Evolutionary conservation across 2,329 filamentous ascomycete genomes (phyloP).

Genomic region (Teratosphaeria pseudoeucalypti): DNA sequence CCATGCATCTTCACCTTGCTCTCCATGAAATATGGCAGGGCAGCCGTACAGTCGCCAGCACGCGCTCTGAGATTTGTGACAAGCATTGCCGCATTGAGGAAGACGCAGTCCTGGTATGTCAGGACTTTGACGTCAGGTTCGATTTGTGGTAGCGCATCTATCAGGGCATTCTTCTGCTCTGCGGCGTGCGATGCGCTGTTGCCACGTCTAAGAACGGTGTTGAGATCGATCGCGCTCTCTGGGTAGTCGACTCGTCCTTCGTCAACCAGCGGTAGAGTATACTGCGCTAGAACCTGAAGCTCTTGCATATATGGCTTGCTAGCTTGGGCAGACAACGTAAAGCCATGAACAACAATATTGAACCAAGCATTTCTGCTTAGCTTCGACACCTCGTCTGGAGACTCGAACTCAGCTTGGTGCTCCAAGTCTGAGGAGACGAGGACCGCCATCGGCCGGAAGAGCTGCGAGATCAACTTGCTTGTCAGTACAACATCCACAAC

Average conservation of each 20-base stretch:
- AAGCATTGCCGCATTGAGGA: conserved; percentile 79
- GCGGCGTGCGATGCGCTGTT: conserved; percentile 68
- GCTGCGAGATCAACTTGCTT: conserved; percentile 74
- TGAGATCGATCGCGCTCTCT: conserved; percentile 94
- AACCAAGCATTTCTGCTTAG: conserved; percentile 88
- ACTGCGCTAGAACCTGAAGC: conserved; percentile 71
- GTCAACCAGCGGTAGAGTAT: conserved; percentile 77
- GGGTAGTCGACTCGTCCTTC: conserved; percentile 81
- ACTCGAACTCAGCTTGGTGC: conserved; percentile 38
- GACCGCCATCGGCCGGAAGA: conserved; percentile 77
- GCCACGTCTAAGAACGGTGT: conserved; percentile 80
- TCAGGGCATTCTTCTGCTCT: conserved; percentile 70
- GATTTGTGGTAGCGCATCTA: conserved; percentile 62
- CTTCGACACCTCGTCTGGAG: conserved; percentile 37
- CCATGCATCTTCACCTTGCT: conserved; percentile 56
- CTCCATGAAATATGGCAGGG: conserved; percentile 88
- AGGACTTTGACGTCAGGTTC: conserved; percentile 69
- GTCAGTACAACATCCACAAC: conserved; percentile 55
- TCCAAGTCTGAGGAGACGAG: conserved; percentile 57
- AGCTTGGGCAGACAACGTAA: conserved; percentile 62
- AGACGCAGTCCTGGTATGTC: conserved; percentile 84
- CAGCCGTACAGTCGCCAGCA: conserved; percentile 80
- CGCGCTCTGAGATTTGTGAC: conserved; percentile 81
- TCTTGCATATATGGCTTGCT: conserved; percentile 66
- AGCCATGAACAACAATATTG: conserved; percentile 91